Percentiles rank a stretch among this genome's conserved stretches.
phyloP scores from a whole-genome alignment of 768 basidiomycete genomes.

The Leucocoprinus birnbaumii region DNA sequence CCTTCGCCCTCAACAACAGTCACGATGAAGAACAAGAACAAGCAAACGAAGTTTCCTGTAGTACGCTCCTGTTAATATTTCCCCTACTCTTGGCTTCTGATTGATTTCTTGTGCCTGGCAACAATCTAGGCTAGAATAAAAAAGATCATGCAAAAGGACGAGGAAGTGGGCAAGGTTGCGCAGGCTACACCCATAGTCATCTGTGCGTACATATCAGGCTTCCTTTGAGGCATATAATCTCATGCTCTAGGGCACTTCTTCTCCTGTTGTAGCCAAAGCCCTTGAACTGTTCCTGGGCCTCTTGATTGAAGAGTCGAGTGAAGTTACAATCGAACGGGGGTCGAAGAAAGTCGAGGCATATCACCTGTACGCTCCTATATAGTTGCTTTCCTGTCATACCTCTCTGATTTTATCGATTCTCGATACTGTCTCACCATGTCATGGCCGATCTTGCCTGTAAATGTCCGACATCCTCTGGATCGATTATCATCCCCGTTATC shows the following conservation, averaged over 20 bases:
- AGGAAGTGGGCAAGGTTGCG: conserved; percentile 97
- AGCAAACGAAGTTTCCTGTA: conserved; percentile 88
- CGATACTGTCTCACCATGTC: neutral
- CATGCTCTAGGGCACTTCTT: no score
- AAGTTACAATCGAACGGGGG: conserved; percentile 74
- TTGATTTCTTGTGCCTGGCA: neutral
- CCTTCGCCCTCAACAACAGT: neutral
- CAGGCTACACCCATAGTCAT: conserved; percentile 96
- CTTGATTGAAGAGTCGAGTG: conserved; percentile 79
- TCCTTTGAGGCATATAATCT: no score
- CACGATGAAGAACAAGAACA: conserved; percentile 86
- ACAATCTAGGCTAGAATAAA: conserved; percentile 88
- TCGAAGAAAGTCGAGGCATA: conserved; percentile 90
- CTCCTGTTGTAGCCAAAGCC: conserved; percentile 88
- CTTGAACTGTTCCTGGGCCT: conserved; percentile 88
- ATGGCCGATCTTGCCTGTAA: neutral
- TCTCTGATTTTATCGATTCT: neutral
- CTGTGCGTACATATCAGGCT: conserved; percentile 56
- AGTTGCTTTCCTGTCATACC: neutral
- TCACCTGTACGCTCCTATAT: conserved; percentile 74
- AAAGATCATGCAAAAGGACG: conserved; percentile 99
- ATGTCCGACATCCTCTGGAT: no score
- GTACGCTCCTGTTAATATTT: conserved; percentile 40
- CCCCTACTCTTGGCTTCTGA: neutral
- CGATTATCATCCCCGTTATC: no score